Base-by-base conservation (phyloP, 2,329 filamentous ascomycete genomes). In the Fusarium guadeloupense region DNA sequence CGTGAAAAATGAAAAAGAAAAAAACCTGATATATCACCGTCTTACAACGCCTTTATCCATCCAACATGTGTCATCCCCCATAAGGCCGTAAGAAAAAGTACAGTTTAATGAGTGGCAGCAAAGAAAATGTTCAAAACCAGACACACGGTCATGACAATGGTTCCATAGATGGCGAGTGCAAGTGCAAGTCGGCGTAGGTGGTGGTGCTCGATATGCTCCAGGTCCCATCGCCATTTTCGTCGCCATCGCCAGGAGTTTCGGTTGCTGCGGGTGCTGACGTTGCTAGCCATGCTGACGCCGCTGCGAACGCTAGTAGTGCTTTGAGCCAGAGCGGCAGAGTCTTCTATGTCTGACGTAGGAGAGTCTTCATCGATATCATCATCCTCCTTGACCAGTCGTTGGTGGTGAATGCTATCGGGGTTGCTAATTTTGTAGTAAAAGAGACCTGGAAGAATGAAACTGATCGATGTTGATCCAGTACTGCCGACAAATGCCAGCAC, bases 351-450 rank as follows among this genome's bases (percentile, higher is more conserved):
- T 2, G 77, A 79, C 9, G 82, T 81, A 5, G 70, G 74, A 0
- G 74, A 75, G 42, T 90, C 89, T 31, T 85, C 67, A 9, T 69
- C 81, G n/a, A 88, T 87, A 62, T 94, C 91, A 68, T 98, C 95
- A 65, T 97, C 92, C 70, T 95, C 93, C 74, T 98, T 98, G 61
- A 92, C 81, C 9, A 98, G 80, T 13, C 90, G 86, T 73, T 97
- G 94, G 69, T 97, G 93, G 61, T 94, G 87, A 23, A 89, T 84
- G 38, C 91, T 94, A 50, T 97, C 90, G 0, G 95, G 95, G 20
- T 92, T 88, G 12, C 92, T 96, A 57, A 99, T 98, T 77, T 98
- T 98, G 79, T 98, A 99, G 77, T 98, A 99, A 76, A 99, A 99
- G 5, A 99, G 78, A 0, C 95, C 95, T 0, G 95, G 95, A 1